Percentiles rank a stretch among this genome's conserved stretches.
Evolutionary conservation across 2,329 filamentous ascomycete genomes (phyloP).

Genomic region (Colletotrichum neosansevieriae): DNA sequence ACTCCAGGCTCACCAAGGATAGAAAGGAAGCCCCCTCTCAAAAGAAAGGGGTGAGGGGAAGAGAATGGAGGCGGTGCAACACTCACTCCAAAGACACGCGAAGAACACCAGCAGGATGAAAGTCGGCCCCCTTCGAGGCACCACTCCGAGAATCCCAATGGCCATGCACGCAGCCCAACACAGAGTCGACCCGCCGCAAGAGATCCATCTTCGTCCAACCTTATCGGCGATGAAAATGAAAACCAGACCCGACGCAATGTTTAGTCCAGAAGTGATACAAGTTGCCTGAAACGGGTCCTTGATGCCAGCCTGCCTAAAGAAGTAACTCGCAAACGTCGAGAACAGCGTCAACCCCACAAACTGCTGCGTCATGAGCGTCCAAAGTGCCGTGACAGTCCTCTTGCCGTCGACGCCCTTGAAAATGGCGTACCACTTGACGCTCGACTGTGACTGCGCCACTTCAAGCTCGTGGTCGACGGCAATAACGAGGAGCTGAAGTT

Average conservation of each 20-base stretch:
- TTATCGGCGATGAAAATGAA: slow-evolving; percentile 41
- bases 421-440: slow-evolving; percentile 46
- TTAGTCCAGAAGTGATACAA: slow-evolving; percentile 43
- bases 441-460: slow-evolving; percentile 27
- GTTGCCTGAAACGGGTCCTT: slow-evolving; percentile 44
- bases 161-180: slow-evolving; percentile 40
- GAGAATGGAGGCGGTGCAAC: too few relatives aligned
- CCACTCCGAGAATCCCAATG: slow-evolving; percentile 42
- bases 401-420: slow-evolving; percentile 48
- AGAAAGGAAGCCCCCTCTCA: too few relatives aligned
- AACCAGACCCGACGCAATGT: slow-evolving; percentile 40
- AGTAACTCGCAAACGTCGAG: slow-evolving; percentile 46
- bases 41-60: too few relatives aligned
- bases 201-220: slow-evolving; percentile 40
- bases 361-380: slow-evolving; percentile 44
- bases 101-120: slow-evolving; percentile 43
- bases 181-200: slow-evolving; percentile 38
- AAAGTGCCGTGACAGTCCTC: slow-evolving; percentile 48
- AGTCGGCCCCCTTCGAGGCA: slow-evolving; percentile 33
- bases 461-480: slow-evolving; percentile 42
- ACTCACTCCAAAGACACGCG: slow-evolving; percentile 44
- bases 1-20: not conserved
- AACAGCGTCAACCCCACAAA: slow-evolving; percentile 44
- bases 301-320: slow-evolving; percentile 51
- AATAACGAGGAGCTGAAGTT: slow-evolving; percentile 44